Evolutionary conservation across 2,329 filamentous ascomycete genomes (phyloP).

Genomic region (Penicillium vulpinum): DNA sequence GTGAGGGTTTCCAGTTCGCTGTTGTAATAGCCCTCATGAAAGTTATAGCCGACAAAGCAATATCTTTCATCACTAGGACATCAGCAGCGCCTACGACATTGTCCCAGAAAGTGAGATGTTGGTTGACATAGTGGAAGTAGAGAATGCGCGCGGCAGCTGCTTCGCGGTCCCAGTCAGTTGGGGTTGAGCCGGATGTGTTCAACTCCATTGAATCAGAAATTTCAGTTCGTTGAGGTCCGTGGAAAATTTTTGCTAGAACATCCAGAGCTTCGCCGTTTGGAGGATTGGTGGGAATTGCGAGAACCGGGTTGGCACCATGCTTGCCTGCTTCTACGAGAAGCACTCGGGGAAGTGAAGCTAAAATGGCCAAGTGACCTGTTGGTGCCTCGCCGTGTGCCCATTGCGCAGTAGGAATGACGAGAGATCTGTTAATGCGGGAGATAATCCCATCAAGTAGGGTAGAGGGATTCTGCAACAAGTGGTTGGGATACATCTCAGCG

Average conservation of each 20-base stretch:
- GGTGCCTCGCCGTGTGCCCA: slow-evolving; percentile 58
- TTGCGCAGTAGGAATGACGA: slow-evolving; percentile 47
- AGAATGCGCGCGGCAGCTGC: slow-evolving; percentile 55
- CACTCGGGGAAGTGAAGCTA: slow-evolving; percentile 58
- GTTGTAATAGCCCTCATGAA: slow-evolving; percentile 55
- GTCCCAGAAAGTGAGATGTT: slow-evolving; percentile 54
- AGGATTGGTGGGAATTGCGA: slow-evolving; percentile 53
- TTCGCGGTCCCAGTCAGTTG: slow-evolving; percentile 48
- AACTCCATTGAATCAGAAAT: slow-evolving; percentile 32
- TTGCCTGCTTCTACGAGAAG: slow-evolving; percentile 50
- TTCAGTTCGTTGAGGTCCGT: slow-evolving; percentile 47
- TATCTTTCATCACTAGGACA: slow-evolving; percentile 57
- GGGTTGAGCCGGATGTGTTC: slow-evolving; percentile 34
- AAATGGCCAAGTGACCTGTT: slow-evolving; percentile 56
- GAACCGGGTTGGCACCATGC: slow-evolving; percentile 46
- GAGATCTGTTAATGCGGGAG: slow-evolving; percentile 48
- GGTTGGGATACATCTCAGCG: slow-evolving; percentile 55
- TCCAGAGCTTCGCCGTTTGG: slow-evolving; percentile 57
- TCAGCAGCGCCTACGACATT: slow-evolving; percentile 57
- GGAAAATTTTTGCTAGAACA: slow-evolving; percentile 57
- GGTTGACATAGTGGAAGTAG: slow-evolving; percentile 55
- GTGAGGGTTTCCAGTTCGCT: slow-evolving; percentile 53
- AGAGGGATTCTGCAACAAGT: slow-evolving; percentile 50
- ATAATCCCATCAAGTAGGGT: slow-evolving; percentile 49
- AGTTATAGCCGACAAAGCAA: slow-evolving; percentile 56